Evolutionary conservation across 495 filamentous ascomycete genomes (phyloP).

Genomic region (Pyrenula massariospora): DNA sequence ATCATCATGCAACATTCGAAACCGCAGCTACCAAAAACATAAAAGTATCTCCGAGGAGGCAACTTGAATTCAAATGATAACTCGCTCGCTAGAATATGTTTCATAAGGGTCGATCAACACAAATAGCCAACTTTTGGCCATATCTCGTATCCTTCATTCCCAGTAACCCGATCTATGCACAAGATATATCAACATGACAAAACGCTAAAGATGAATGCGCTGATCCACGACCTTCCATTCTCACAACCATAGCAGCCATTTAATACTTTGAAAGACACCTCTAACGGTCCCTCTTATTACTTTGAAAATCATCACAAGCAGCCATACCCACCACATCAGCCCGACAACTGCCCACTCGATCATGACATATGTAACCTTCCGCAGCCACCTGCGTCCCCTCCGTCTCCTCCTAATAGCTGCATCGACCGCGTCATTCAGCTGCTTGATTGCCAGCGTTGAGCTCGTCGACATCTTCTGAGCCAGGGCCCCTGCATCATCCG

Average conservation of each 20-base stretch:
- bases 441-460: conserved; percentile 64
- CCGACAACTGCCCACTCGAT: conserved; percentile 73
- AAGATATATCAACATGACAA: too few relatives aligned
- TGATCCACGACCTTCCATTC: too few relatives aligned
- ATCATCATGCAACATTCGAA: too few relatives aligned
- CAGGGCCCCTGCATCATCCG: conserved; percentile 67
- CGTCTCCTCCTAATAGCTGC: conserved; percentile 52
- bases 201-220: too few relatives aligned
- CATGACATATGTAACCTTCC: conserved; percentile 54
- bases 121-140: too few relatives aligned
- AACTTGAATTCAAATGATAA: too few relatives aligned
- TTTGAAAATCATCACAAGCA: conserved; percentile 60
- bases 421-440: conserved; percentile 66
- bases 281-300: conserved; percentile 46
- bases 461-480: conserved; percentile 60
- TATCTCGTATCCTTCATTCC: too few relatives aligned
- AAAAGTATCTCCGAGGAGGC: too few relatives aligned
- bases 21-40: too few relatives aligned
- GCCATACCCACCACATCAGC: conserved; percentile 77
- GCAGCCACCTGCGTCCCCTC: conserved; percentile 57
- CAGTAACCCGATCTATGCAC: too few relatives aligned
- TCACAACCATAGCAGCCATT: conserved; percentile 70
- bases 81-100: too few relatives aligned
- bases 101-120: too few relatives aligned
- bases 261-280: conserved; percentile 41